A percentile compares a stretch with the other conserved stretches of the same genome.
Conservation (phyloP, 2,329 filamentous ascomycete species). For the Aspergillus sp. region DNA sequence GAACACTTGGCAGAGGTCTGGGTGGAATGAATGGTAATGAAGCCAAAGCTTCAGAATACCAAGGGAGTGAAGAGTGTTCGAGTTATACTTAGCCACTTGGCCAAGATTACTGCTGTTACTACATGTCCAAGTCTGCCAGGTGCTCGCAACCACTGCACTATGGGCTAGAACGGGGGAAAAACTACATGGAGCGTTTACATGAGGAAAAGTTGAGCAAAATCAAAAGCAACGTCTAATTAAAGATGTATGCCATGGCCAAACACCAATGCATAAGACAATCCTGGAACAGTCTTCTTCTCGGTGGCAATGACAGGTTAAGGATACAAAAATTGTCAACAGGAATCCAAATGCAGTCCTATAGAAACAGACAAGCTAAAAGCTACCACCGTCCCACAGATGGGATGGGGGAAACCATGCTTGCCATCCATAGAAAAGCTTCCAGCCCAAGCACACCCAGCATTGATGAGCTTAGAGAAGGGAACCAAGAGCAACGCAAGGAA, state of each 20-base stretch:
- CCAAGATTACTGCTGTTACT: too few species aligned
- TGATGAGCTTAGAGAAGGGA: constrained; percentile 35
- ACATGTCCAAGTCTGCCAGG: too few species aligned
- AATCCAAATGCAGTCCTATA: constrained; percentile 15
- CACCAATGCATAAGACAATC: constrained; percentile 13
- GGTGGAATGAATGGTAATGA: too few species aligned
- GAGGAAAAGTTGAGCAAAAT: too few species aligned
- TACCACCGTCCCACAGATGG: background rate
- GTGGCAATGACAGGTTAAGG: constrained; percentile 29
- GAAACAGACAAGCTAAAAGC: background rate
- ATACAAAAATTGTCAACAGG: constrained; percentile 28
- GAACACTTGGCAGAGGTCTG: too few species aligned
- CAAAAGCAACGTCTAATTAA: constrained; percentile 16
- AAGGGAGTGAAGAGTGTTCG: too few species aligned
- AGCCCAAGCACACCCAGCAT: constrained; percentile 1
- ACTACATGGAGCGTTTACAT: too few species aligned
- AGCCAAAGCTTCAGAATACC: too few species aligned
- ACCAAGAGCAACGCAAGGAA: constrained; percentile 41
- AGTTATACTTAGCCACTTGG: too few species aligned
- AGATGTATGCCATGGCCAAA: constrained; percentile 16
- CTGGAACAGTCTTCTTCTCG: constrained; percentile 29
- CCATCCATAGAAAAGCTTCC: constrained; percentile 12
- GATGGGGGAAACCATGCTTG: background rate
- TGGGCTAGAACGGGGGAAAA: too few species aligned
- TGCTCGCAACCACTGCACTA: too few species aligned